phyloP scores from a whole-genome alignment of 352 stramenopile genomes.

The Phytophthora melonis region DNA sequence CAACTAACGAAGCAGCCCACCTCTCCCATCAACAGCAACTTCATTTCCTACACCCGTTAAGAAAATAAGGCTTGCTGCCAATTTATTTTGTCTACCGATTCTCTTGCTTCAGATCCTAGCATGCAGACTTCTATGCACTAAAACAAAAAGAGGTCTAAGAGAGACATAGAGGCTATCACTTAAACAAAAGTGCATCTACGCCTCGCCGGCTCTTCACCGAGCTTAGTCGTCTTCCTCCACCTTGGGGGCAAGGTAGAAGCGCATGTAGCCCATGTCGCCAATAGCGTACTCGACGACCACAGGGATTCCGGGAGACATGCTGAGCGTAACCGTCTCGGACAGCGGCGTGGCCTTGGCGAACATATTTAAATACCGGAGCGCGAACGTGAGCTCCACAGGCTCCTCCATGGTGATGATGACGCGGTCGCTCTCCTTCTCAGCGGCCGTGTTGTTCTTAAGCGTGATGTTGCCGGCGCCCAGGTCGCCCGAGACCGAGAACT shows the following conservation, averaged over 20 bases:
- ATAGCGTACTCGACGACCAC: constrained; percentile 99
- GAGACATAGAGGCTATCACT: background rate
- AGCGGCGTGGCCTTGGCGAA: constrained; percentile 99
- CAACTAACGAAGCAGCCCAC: no score
- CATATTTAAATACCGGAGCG: constrained; percentile 99
- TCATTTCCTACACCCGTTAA: no score
- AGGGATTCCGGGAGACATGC: constrained; percentile 97
- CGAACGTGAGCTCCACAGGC: constrained; percentile 98
- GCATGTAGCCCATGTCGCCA: constrained; percentile 97
- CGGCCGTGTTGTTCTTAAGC: constrained; percentile 91
- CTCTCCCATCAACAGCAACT: no score
- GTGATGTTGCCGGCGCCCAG: constrained; percentile 97
- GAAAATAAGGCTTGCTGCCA: constrained; percentile 24
- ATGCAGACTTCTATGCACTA: constrained; percentile 32
- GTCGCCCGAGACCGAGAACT: constrained; percentile 97
- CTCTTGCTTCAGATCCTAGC: constrained; percentile 11
- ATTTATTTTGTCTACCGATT: constrained; percentile 19
- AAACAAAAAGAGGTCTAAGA: constrained; percentile 16
- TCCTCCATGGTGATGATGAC: constrained; percentile 99
- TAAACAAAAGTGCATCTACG: background rate
- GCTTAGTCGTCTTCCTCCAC: constrained; percentile 98
- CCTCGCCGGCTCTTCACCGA: background rate
- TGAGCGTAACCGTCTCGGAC: constrained; percentile 95
- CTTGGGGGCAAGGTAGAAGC: constrained; percentile 99
- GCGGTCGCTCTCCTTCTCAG: constrained; percentile 88